Evolutionary conservation across 345 rosid species (phyloP).

Genomic region (Brassica napus): Da-Ae NC_063452.1:868501-869000

Average conservation of each 20-base stretch:
- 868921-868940: background rate
- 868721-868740: conserved; percentile 30
- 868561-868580: background rate
- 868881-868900: background rate
- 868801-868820: background rate
- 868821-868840: background rate
- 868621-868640: conserved; percentile 42
- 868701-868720: conserved; percentile 24
- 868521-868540: conserved; percentile 17
- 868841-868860: background rate
- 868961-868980: background rate
- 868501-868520: conserved; percentile 47
- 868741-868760: conserved; percentile 36
- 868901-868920: background rate
- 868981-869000: background rate
- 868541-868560: conserved; percentile 21
- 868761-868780: conserved; percentile 8
- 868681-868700: conserved; percentile 21
- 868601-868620: background rate
- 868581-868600: conserved; percentile 2
- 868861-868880: background rate
- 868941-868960: background rate
- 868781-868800: conserved; percentile 6
- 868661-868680: conserved; percentile 29
- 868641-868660: conserved; percentile 34